phyloP scores from a whole-genome alignment of 176 grass and related monocot species.

The Aegilops umbellulata region DNA sequence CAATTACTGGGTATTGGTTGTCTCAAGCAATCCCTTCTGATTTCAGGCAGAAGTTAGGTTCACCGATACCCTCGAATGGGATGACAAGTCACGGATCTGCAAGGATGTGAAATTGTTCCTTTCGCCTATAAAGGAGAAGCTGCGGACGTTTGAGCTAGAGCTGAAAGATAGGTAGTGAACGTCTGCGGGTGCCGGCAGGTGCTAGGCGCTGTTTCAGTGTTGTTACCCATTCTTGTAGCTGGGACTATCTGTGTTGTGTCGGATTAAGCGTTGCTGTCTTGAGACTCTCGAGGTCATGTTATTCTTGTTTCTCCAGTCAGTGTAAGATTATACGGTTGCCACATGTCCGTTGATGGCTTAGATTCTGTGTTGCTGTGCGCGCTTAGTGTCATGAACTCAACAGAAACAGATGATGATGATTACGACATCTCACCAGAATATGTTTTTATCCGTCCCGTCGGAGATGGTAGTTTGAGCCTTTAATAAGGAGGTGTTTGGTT shows the following conservation, averaged over 20 bases:
- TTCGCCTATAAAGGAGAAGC: slow-evolving; percentile 52
- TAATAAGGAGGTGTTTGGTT: no score
- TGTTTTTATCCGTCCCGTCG: background rate
- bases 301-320: background rate
- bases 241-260: background rate
- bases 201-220: background rate
- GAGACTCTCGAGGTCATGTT: background rate
- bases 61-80: slow-evolving; percentile 43
- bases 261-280: background rate
- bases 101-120: slow-evolving; percentile 80
- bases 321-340: background rate
- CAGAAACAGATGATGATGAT: slow-evolving; percentile 9
- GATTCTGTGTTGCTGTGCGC: background rate
- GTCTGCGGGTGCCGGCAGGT: background rate
- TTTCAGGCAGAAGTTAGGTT: slow-evolving; percentile 71
- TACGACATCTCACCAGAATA: background rate
- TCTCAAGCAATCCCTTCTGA: background rate
- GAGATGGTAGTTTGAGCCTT: background rate
- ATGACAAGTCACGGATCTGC: slow-evolving; percentile 55
- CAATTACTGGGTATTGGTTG: background rate
- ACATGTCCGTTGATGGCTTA: background rate
- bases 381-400: background rate
- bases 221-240: background rate
- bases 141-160: slow-evolving; percentile 72
- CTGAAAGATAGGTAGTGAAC: slow-evolving; percentile 69